These are phyloP conservation scores for Sporothrix mexicana DNA, from an alignment of 2,329 filamentous ascomycete genomes.

Conservation along the genomic window DNA sequence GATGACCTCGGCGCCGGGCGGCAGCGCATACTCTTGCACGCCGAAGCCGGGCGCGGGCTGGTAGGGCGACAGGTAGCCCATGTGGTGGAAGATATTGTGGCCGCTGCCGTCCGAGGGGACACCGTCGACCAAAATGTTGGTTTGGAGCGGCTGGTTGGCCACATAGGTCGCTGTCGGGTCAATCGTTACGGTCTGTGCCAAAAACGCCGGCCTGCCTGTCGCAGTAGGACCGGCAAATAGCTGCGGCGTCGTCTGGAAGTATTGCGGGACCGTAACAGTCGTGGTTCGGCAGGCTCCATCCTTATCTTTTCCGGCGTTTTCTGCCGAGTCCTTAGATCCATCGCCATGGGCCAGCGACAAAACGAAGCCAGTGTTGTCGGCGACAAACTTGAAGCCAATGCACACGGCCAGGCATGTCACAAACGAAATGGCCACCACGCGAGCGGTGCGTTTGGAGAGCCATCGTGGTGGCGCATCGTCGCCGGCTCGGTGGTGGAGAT, in stretches of 20 bases:
- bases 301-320: neutral
- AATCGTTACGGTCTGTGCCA: slow-evolving; percentile 73
- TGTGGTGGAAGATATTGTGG: slow-evolving; percentile 66
- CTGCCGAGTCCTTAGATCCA: neutral
- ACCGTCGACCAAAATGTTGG: slow-evolving; percentile 69
- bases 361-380: slow-evolving; percentile 37
- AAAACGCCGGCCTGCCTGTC: slow-evolving; percentile 72
- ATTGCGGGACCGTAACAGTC: slow-evolving; percentile 57
- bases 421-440: slow-evolving; percentile 38
- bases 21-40: slow-evolving; percentile 72
- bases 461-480: slow-evolving; percentile 29
- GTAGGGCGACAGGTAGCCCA: slow-evolving; percentile 74
- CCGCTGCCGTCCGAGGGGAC: slow-evolving; percentile 60
- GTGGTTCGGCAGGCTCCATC: slow-evolving; percentile 37
- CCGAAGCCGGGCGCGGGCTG: slow-evolving; percentile 75
- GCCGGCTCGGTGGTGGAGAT: slow-evolving; percentile 32
- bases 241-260: slow-evolving; percentile 67
- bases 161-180: slow-evolving; percentile 69
- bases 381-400: slow-evolving; percentile 39
- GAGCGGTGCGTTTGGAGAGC: slow-evolving; percentile 33
- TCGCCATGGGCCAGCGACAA: slow-evolving; percentile 25
- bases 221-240: slow-evolving; percentile 69
- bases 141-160: slow-evolving; percentile 73
- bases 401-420: slow-evolving; percentile 39
- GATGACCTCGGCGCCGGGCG: slow-evolving; percentile 68